These are phyloP conservation scores for Rhynchosporium graminicola DNA, from an alignment of 2,329 filamentous ascomycete species.

Conservation along the genomic window DNA sequence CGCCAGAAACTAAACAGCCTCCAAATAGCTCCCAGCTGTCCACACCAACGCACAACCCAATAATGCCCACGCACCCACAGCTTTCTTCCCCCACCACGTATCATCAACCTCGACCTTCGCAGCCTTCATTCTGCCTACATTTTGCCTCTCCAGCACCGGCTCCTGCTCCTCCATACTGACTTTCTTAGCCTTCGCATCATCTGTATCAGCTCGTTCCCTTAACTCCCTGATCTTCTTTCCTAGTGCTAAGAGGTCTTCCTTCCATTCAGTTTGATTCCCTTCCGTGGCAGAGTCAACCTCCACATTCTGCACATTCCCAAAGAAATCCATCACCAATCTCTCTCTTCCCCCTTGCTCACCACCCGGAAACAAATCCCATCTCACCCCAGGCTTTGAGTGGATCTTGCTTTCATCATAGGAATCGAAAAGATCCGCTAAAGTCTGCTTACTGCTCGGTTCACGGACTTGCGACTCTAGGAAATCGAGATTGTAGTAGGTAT, in stretches of 20 bases:
- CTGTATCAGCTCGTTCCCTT: slow-evolving; percentile 43
- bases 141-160: slow-evolving; percentile 21
- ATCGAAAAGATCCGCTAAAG: slow-evolving; percentile 91
- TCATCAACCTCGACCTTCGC: slow-evolving; percentile 65
- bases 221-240: slow-evolving; percentile 64
- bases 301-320: slow-evolving; percentile 96
- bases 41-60: slow-evolving; percentile 62
- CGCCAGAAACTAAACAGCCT: slow-evolving; percentile 26
- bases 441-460: slow-evolving; percentile 83
- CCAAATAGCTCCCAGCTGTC: slow-evolving; percentile 56
- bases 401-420: slow-evolving; percentile 95
- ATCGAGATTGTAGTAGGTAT: slow-evolving; percentile 98
- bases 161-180: slow-evolving; percentile 29
- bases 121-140: slow-evolving; percentile 45
- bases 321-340: slow-evolving; percentile 91
- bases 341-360: slow-evolving; percentile 76
- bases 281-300: slow-evolving; percentile 64
- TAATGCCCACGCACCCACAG: slow-evolving; percentile 61
- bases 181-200: slow-evolving; percentile 33
- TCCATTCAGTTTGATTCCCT: slow-evolving; percentile 54
- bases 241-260: slow-evolving; percentile 77
- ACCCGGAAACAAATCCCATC: slow-evolving; percentile 92
- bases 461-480: slow-evolving; percentile 90
- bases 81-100: slow-evolving; percentile 67
- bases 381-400: slow-evolving; percentile 85